A percentile compares a stretch with the other conserved stretches of the same genome.
These are phyloP conservation scores for Tarenaya hassleriana DNA, from an alignment of 345 rosid genomes.

Conservation along the genomic window DNA sequence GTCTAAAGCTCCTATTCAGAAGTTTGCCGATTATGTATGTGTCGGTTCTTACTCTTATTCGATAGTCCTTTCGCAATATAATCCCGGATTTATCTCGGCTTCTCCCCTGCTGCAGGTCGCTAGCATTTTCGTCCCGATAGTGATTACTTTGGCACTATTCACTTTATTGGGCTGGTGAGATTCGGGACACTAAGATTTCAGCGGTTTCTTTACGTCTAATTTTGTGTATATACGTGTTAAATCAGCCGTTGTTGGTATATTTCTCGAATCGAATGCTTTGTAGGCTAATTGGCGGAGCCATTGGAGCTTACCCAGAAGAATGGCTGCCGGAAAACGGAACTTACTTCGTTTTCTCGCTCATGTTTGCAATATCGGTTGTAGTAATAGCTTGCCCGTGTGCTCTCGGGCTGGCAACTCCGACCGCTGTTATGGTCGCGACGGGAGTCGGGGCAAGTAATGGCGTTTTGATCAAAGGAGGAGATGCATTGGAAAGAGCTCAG, in stretches of 20 bases:
- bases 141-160: constrained; percentile 62
- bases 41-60: background rate
- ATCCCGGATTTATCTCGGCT: constrained; percentile 6
- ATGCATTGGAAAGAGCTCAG: constrained; percentile 98
- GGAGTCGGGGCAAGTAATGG: constrained; percentile 99
- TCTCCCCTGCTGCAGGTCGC: constrained; percentile 63
- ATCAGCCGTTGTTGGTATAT: constrained; percentile 15
- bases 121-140: constrained; percentile 90
- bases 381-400: constrained; percentile 99
- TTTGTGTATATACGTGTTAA: background rate
- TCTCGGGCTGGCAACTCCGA: constrained; percentile 98
- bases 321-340: constrained; percentile 94
- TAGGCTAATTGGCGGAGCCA: constrained; percentile 74
- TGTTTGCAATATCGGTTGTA: constrained; percentile 96
- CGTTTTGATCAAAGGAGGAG: constrained; percentile 97
- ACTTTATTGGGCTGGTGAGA: constrained; percentile 89
- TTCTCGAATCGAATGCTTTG: constrained; percentile 11
- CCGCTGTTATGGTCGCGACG: constrained; percentile 99
- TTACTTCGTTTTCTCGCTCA: constrained; percentile 84
- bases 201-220: background rate
- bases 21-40: constrained; percentile 86
- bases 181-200: constrained; percentile 8
- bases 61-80: background rate
- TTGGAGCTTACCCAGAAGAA: constrained; percentile 76
- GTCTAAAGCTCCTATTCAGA: constrained; percentile 99